phyloP scores from a whole-genome alignment of 345 rosid genomes.

The Dipteronia sinensis region DNA sequence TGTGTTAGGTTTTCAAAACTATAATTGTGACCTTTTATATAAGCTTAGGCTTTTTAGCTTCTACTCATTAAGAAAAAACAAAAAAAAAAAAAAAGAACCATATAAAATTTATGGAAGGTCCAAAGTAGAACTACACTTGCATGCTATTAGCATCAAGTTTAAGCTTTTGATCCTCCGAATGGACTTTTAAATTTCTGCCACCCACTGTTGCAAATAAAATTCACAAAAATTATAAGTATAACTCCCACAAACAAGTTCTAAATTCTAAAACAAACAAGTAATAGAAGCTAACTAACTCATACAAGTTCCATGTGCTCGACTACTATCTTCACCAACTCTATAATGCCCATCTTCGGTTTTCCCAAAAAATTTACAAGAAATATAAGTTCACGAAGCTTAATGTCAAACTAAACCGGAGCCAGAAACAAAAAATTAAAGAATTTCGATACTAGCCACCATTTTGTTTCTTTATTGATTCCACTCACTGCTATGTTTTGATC shows the following conservation, averaged over 20 bases:
- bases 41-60: too few relatives aligned
- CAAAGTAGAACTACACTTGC: slow-evolving; percentile 40
- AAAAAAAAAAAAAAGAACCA: too few relatives aligned
- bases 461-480: slow-evolving; percentile 1
- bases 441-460: not conserved
- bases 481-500: not conserved
- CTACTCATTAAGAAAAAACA: too few relatives aligned
- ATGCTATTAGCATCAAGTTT: slow-evolving; percentile 35
- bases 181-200: slow-evolving; percentile 46
- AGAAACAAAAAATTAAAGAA: not conserved
- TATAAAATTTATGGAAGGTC: not conserved
- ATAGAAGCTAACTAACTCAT: not conserved
- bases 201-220: slow-evolving; percentile 32
- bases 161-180: slow-evolving; percentile 38
- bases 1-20: too few relatives aligned
- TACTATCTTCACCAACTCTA: slow-evolving; percentile 20
- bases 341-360: not conserved
- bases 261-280: not conserved
- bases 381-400: not conserved
- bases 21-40: too few relatives aligned
- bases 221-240: not conserved
- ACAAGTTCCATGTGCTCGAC: slow-evolving; percentile 16
- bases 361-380: slow-evolving; percentile 23
- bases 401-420: not conserved
- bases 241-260: not conserved